Base-by-base conservation (phyloP, 148 eudicot species). In the Persicaria maculosa region DNA sequence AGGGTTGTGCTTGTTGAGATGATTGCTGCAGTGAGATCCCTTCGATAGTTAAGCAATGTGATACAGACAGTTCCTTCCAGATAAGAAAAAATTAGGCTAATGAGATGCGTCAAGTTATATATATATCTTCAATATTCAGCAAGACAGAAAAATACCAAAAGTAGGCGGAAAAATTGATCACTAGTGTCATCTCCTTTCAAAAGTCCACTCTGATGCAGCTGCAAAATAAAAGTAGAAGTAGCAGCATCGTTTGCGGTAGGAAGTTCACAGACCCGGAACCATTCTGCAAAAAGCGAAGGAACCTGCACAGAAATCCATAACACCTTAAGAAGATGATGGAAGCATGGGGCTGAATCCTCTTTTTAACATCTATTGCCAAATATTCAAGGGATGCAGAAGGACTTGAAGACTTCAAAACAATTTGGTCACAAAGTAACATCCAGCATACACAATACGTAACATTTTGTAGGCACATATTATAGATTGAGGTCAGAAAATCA, bases 101-200 rank as follows among this genome's bases (percentile, higher is more conserved):
- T 1, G 44, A 15, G 47, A 65, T 40, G 17, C 16, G 68, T 62
- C 68, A 31, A 12, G 16, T 62, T 62, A 48, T 11, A 62, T 22
- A 14, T 62, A 31, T 14, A 40, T 5, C 11, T 36, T 65, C 70
- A 65, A 65, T 45, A 65, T 7, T 6, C 48, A 59, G n/a, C 58
- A 43, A 40, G 45, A 45, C 22, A 68, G 47, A 71, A 77, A 47
- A 52, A 76, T 73, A 95, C 98, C 89, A 83, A 84, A 47, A 95
- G 83, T 47, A 81, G 79, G 50, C 93, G 97, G 83, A 95, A 90
- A 79, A 95, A 90, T 6, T 88, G 88, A 47, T 92, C 97, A 50
- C 90, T 80, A 20, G 72, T 83, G 61, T 95, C 98, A 87, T 95
- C 93, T 74, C 96, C 96, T 84, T 91, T 86, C 70, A 95, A 88